Evolutionary conservation across 1,284 basidiomycete species (phyloP).

Genomic region (Volvariella surrecta): DNA sequence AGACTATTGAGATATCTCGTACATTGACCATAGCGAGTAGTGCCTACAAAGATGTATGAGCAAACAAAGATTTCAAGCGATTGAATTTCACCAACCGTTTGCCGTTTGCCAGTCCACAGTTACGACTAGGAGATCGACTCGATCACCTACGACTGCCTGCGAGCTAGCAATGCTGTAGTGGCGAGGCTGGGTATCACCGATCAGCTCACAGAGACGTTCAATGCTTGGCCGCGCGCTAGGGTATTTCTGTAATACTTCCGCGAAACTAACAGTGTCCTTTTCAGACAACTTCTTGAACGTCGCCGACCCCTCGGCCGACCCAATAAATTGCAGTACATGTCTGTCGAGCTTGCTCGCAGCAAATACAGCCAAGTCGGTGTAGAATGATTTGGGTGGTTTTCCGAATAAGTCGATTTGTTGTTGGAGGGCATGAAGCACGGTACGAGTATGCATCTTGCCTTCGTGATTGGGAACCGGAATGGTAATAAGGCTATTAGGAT

Average conservation of each 20-base stretch:
- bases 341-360: conserved; percentile 72
- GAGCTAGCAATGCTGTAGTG: conserved; percentile 98
- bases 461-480: conserved; percentile 65
- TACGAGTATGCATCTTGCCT: conserved; percentile 73
- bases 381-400: conserved; percentile 93
- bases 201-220: conserved; percentile 78
- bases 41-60: conserved; percentile 37
- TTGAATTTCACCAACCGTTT: conserved; percentile 46
- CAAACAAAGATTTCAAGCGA: conserved; percentile 4
- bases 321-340: conserved; percentile 87
- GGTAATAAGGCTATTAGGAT: conserved; percentile 76
- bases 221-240: conserved; percentile 74
- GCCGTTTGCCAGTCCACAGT: conserved; percentile 93
- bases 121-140: conserved; percentile 91
- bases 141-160: conserved; percentile 90
- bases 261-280: conserved; percentile 93
- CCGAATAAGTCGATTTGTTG: conserved; percentile 97
- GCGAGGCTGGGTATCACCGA: conserved; percentile 93
- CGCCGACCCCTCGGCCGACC: conserved; percentile 82
- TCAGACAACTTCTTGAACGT: conserved; percentile 96
- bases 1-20: conserved; percentile 89
- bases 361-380: conserved; percentile 77
- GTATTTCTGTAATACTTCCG: conserved; percentile 80
- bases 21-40: conserved; percentile 87
- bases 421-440: conserved; percentile 92